Evolutionary conservation across 2,329 filamentous ascomycete species (phyloP), one percentile per base, ranked within the genome.

Genomic region (Colletotrichum gloeosporioides): DNA sequence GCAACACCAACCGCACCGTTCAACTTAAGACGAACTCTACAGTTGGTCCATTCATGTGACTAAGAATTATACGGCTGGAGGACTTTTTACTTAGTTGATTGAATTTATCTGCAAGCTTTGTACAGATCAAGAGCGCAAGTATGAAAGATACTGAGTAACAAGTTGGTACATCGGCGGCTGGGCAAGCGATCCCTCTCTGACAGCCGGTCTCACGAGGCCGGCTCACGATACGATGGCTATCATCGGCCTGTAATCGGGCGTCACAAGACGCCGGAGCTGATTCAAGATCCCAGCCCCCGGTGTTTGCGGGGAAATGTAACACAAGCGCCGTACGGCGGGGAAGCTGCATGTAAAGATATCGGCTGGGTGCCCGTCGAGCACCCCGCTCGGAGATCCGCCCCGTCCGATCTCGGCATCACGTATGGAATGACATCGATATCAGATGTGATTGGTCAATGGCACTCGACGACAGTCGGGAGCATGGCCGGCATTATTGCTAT

Each of bases 391-490:
- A 62, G 61, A 71, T 65, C 44, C 34, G 62, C 72, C 44, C 72
- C 68, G 72, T 65, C 72, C 68, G 72, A 75, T 61, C 27, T 75
- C 72, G 72, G 67, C 61, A 27, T 61, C 15, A 22, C 34, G 49
- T n/a, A 59, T 16, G 62, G 34, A 65, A 71, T 75, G 72, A 75
- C 72, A 75, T 75, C 36, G 67, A 66, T 53, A 27, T 25, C 4
- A 4, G 3, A 12, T 2, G 8, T 75, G 59, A 75, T 75, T 75
- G 72, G 67, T 25, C 16, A 22, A 65, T 53, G 18, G 25, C 57
- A 15, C 18, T 25, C 5, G n/a, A 65, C 44, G 29, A 53, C 66
- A 27, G 22, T 70, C 71, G 71, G 71, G 59, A 74, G 57, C 66
- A 64, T 64, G 57, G 61, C 71, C 71, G 71, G 71, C 16, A 27